Evolutionary conservation across 1,139 yeast genomes (phyloP).

Genomic region (Dujonia santamariae): DNA sequence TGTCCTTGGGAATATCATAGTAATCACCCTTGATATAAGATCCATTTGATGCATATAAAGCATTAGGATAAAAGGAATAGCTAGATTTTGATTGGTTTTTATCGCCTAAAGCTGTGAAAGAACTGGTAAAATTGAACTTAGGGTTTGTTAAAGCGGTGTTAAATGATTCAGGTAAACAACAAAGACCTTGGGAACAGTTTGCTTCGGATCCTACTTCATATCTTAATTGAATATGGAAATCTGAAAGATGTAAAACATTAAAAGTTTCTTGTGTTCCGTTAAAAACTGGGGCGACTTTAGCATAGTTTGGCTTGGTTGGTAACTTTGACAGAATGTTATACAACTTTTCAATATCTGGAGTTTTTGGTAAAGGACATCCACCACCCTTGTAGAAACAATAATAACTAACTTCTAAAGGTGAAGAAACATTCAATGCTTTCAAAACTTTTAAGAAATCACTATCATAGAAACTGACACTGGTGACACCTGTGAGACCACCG

Average conservation of each 20-base stretch:
- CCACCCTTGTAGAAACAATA: constrained; percentile 29
- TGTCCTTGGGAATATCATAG: constrained; percentile 31
- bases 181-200: constrained; percentile 51
- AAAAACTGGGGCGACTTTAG: constrained; percentile 24
- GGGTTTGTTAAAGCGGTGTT: constrained; percentile 27
- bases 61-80: constrained; percentile 28
- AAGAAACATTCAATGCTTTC: constrained; percentile 32
- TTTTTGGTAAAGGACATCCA: constrained; percentile 28
- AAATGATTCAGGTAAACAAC: constrained; percentile 45
- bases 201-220: constrained; percentile 59
- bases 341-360: constrained; percentile 24
- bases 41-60: constrained; percentile 31
- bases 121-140: constrained; percentile 32
- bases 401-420: constrained; percentile 33
- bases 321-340: constrained; percentile 28
- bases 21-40: constrained; percentile 39
- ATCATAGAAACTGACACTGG: constrained; percentile 34
- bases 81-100: constrained; percentile 17
- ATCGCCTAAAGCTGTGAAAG: constrained; percentile 16
- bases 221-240: constrained; percentile 59
- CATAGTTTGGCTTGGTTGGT: constrained; percentile 28
- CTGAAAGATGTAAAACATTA: constrained; percentile 65
- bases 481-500: constrained; percentile 21
- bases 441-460: constrained; percentile 40
- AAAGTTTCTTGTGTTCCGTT: constrained; percentile 27